Conservation (phyloP, 2,329 filamentous ascomycete species). For the Fusarium nygamai region DNA sequence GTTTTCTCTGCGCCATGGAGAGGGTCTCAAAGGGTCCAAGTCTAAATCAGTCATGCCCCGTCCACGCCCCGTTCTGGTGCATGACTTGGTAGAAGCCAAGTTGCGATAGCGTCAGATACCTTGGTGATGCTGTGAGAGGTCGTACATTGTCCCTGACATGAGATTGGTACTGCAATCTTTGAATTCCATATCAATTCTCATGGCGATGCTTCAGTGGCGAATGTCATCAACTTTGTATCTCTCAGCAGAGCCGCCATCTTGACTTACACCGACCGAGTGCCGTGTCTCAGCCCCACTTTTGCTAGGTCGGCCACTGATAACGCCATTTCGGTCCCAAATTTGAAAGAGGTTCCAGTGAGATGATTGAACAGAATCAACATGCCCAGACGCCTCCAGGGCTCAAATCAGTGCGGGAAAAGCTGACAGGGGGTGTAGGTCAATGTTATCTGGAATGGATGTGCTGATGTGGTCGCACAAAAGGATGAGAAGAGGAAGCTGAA, state of each 20-base stretch:
- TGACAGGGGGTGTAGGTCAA: neutral
- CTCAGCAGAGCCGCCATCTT: conserved; percentile 22
- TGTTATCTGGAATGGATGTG: neutral
- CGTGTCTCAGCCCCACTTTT: conserved; percentile 35
- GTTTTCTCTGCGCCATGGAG: conserved; percentile 18
- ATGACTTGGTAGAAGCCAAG: conserved; percentile 18
- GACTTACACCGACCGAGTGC: conserved; percentile 36
- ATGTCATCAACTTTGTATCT: conserved; percentile 23
- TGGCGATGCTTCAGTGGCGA: conserved; percentile 24
- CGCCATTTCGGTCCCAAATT: conserved; percentile 42
- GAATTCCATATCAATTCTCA: neutral
- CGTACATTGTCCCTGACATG: neutral
- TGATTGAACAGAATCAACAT: conserved; percentile 23
- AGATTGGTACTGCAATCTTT: neutral
- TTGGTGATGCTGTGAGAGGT: neutral
- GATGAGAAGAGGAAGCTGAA: neutral
- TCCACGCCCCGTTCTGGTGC: conserved; percentile 31
- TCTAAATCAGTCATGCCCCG: conserved; percentile 19
- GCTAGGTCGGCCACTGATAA: conserved; percentile 43
- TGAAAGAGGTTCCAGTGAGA: conserved; percentile 29
- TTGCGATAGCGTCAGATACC: conserved; percentile 11
- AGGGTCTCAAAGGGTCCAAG: conserved; percentile 12
- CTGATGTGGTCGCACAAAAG: neutral
- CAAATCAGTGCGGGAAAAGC: conserved; percentile 23
- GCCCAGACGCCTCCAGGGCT: conserved; percentile 16